Conservation (phyloP, 352 stramenopile species). For the Peronospora destructor region DNA sequence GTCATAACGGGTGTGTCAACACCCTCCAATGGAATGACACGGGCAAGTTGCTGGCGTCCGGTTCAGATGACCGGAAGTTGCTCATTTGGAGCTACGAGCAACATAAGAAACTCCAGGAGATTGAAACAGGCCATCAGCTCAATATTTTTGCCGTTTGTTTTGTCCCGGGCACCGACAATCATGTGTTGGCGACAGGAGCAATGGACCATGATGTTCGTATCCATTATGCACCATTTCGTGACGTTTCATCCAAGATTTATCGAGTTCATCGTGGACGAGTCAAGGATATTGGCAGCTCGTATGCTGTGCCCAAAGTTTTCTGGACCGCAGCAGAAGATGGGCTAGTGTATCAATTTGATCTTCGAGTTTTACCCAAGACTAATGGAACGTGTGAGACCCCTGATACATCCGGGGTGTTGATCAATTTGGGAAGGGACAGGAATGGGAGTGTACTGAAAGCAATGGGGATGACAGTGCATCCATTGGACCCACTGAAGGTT, state of each 20-base stretch:
- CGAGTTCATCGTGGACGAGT: constrained; percentile 66
- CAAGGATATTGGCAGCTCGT: constrained; percentile 72
- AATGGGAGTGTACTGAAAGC: constrained; percentile 40
- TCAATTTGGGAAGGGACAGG: constrained; percentile 54
- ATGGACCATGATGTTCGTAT: constrained; percentile 85
- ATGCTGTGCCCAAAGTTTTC: constrained; percentile 65
- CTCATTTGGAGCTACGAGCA: constrained; percentile 76
- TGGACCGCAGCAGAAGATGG: constrained; percentile 85
- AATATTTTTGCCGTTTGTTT: constrained; percentile 89
- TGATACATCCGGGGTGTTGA: constrained; percentile 46
- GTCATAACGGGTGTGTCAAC: constrained; percentile 79
- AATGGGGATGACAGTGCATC: constrained; percentile 71
- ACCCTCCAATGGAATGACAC: constrained; percentile 75
- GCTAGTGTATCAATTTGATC: constrained; percentile 78
- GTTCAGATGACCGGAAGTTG: constrained; percentile 79
- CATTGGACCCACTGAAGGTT: constrained; percentile 65
- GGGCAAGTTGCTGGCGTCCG: constrained; percentile 60
- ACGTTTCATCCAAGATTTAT: constrained; percentile 56
- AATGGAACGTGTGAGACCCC: constrained; percentile 29
- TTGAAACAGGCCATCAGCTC: constrained; percentile 65
- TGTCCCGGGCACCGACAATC: constrained; percentile 69
- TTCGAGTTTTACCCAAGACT: constrained; percentile 43
- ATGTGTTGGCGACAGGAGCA: constrained; percentile 67
- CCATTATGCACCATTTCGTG: constrained; percentile 76
- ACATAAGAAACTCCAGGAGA: constrained; percentile 40